phyloP scores from a whole-genome alignment of 2,329 filamentous ascomycete genomes.

The Exophiala spinifera region DNA sequence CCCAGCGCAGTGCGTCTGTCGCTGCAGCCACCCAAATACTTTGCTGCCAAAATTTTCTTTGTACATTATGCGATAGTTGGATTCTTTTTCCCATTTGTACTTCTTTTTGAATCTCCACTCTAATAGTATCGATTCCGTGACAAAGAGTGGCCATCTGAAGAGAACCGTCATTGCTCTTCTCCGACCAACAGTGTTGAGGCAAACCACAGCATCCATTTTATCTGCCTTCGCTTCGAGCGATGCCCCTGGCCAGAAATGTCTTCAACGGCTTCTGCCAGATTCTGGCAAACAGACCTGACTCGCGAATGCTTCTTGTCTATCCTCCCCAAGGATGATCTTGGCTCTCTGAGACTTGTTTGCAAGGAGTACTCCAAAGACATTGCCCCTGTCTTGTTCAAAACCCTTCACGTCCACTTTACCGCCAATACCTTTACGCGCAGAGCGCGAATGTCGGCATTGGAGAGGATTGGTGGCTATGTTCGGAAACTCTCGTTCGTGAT shows the following conservation, averaged over 20 bases:
- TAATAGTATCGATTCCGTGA: conserved; percentile 11
- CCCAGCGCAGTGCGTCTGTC: not conserved
- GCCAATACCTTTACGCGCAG: conserved; percentile 73
- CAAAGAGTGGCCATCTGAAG: conserved; percentile 1
- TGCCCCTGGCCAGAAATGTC: conserved; percentile 20
- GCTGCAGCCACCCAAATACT: not conserved
- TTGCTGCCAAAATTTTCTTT: not conserved
- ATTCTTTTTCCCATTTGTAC: conserved; percentile 5
- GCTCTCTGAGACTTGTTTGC: conserved; percentile 37
- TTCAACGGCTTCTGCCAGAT: conserved; percentile 32
- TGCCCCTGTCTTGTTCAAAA: conserved; percentile 41
- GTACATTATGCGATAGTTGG: conserved; percentile 13
- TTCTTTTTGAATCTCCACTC: conserved; percentile 25
- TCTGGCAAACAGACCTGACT: conserved; percentile 38
- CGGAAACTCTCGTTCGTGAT: conserved; percentile 75
- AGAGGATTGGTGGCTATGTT: conserved; percentile 73
- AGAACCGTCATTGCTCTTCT: not conserved
- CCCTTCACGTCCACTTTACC: conserved; percentile 45
- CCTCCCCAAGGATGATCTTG: conserved; percentile 35
- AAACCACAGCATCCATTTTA: not conserved
- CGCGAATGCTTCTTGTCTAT: conserved; percentile 35
- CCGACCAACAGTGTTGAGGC: not conserved
- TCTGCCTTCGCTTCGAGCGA: conserved; percentile 11
- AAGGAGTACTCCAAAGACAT: conserved; percentile 35
- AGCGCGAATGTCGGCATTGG: conserved; percentile 68